phyloP scores from a whole-genome alignment of 805 yeast species.

The Tetrapisispora fleetii region DNA sequence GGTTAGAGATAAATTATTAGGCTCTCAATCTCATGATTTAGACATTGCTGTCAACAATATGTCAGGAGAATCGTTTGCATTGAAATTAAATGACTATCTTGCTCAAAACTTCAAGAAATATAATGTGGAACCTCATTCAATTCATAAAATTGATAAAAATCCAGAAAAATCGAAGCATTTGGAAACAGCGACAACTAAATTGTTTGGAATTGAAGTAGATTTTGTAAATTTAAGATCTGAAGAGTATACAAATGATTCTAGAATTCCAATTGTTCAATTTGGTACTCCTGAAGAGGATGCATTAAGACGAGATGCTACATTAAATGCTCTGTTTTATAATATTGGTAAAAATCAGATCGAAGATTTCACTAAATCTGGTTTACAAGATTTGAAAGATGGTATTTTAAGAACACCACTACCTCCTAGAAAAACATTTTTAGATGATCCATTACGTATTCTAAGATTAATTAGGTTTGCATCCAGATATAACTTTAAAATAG shows the following conservation, averaged over 20 bases:
- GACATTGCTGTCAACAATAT: conserved; percentile 83
- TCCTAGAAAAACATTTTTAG: conserved; percentile 77
- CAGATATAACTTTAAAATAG: conserved; percentile 61
- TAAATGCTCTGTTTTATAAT: conserved; percentile 87
- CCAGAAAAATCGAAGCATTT: conserved; percentile 94
- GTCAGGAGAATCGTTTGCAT: conserved; percentile 82
- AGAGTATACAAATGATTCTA: conserved; percentile 67
- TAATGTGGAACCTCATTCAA: conserved; percentile 31
- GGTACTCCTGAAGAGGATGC: conserved; percentile 95
- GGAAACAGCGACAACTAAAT: conserved; percentile 89
- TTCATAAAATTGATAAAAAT: conserved; percentile 80
- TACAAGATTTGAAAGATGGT: conserved; percentile 60
- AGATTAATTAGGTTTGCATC: conserved; percentile 81
- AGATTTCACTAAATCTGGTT: conserved; percentile 73
- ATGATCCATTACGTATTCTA: conserved; percentile 87
- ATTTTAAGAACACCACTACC: conserved; percentile 79
- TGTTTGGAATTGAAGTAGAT: conserved; percentile 80
- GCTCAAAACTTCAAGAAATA: conserved; percentile 25
- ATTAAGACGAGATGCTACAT: conserved; percentile 84
- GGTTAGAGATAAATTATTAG: conserved; percentile 91
- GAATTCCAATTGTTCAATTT: conserved; percentile 74
- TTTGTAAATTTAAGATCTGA: conserved; percentile 88
- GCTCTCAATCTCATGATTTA: conserved; percentile 70
- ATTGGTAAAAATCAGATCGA: conserved; percentile 60
- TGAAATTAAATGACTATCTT: conserved; percentile 45